Conservation (phyloP, 768 basidiomycete genomes). For the Symmetrospora coprosmae region DNA sequence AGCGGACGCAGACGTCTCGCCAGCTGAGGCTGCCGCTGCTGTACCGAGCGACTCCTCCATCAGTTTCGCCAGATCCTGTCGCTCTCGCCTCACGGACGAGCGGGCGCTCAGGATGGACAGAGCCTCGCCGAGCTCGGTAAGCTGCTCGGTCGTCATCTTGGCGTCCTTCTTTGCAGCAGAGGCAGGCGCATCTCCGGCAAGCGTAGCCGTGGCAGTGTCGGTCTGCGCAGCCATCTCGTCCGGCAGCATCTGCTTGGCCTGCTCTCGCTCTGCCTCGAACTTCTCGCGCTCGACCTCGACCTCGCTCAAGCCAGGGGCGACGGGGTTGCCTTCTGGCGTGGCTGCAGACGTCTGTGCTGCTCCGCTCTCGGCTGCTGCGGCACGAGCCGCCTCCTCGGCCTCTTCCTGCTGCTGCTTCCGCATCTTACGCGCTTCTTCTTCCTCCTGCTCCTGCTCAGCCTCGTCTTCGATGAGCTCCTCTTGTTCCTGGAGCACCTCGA, state of each 20-base stretch:
- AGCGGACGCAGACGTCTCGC: conserved; percentile 12
- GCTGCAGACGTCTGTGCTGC: not conserved
- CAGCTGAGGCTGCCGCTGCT: conserved; percentile 41
- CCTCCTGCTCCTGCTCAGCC: conserved; percentile 77
- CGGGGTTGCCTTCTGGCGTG: not conserved
- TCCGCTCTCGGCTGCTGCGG: conserved; percentile 11
- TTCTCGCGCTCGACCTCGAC: conserved; percentile 41
- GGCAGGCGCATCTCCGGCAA: conserved; percentile 36
- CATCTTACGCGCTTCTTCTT: conserved; percentile 35
- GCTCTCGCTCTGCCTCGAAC: conserved; percentile 25
- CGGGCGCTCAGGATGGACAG: conserved; percentile 79
- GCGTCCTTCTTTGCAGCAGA: no score
- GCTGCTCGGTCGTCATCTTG: conserved; percentile 93
- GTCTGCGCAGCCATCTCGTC: conserved; percentile 44
- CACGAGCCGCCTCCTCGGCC: conserved; percentile 35
- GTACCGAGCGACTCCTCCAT: conserved; percentile 86
- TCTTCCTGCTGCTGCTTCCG: conserved; percentile 56
- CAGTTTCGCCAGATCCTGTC: conserved; percentile 73
- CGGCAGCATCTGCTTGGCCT: conserved; percentile 65
- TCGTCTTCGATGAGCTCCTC: conserved; percentile 99
- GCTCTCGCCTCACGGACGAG: conserved; percentile 88
- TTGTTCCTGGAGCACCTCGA: conserved; percentile 94
- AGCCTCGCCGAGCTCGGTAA: conserved; percentile 84
- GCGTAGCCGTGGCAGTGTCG: not conserved
- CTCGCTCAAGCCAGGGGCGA: conserved; percentile 9